A percentile compares a stretch with the other conserved stretches of the same genome.
These are phyloP conservation scores for Claviceps maximensis DNA, from an alignment of 2,329 filamentous ascomycete genomes.

Conservation along the genomic window DNA sequence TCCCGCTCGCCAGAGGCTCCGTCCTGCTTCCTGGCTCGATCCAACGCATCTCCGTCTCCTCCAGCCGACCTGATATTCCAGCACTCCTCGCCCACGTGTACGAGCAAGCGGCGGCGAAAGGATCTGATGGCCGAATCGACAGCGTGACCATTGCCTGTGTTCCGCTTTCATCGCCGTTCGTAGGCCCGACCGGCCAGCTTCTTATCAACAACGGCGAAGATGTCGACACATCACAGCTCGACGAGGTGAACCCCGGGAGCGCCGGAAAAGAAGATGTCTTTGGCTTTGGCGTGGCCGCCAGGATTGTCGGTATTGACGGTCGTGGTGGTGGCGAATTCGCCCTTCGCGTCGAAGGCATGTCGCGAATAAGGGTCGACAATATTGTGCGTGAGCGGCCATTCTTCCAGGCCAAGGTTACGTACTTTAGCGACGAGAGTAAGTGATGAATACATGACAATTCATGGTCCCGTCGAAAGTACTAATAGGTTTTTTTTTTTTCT, in stretches of 20 bases:
- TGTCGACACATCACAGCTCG: constrained; percentile 28
- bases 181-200: constrained; percentile 62
- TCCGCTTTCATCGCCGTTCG: constrained; percentile 62
- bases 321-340: constrained; percentile 63
- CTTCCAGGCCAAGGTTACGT: constrained; percentile 68
- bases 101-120: constrained; percentile 56
- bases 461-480: neutral
- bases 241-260: constrained; percentile 42
- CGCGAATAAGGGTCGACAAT: constrained; percentile 57
- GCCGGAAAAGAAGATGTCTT: constrained; percentile 64
- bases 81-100: constrained; percentile 79
- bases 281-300: constrained; percentile 67
- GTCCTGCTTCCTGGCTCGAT: constrained; percentile 79
- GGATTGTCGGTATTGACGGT: constrained; percentile 66
- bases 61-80: constrained; percentile 71
- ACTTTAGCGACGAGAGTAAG: constrained; percentile 57
- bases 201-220: constrained; percentile 54
- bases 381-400: constrained; percentile 63
- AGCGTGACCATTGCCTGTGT: constrained; percentile 75
- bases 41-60: constrained; percentile 69
- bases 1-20: constrained; percentile 66
- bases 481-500: neutral
- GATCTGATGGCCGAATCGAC: constrained; percentile 49
- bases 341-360: constrained; percentile 73
- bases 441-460: neutral